These are phyloP conservation scores for Plasmodium malariae DNA, from an alignment of 169 alveolate genomes.

Conservation along the genomic window DNA sequence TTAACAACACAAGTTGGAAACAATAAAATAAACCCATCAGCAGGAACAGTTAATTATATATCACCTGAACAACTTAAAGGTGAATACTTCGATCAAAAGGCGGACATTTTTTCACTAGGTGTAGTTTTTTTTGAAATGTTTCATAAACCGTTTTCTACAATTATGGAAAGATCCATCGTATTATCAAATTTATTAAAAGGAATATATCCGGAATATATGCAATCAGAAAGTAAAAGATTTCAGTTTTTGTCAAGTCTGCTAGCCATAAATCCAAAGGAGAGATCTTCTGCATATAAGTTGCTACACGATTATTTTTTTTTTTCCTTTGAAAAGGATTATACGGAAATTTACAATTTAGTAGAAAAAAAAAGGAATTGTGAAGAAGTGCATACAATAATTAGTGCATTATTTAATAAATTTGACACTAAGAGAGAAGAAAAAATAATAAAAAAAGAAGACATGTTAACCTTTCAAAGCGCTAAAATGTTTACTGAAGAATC, in stretches of 20 bases:
- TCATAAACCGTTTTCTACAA: slow-evolving; percentile 87
- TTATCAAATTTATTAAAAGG: slow-evolving; percentile 83
- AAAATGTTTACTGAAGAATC: slow-evolving; percentile 59
- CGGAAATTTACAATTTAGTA: slow-evolving; percentile 80
- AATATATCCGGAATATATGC: slow-evolving; percentile 80
- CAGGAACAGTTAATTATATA: slow-evolving; percentile 89
- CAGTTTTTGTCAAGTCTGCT: slow-evolving; percentile 81
- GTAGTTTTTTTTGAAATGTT: slow-evolving; percentile 91
- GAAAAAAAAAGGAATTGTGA: slow-evolving; percentile 83
- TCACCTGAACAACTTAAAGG: slow-evolving; percentile 90
- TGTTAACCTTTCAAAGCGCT: slow-evolving; percentile 42
- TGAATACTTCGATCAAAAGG: slow-evolving; percentile 86
- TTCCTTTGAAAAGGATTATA: slow-evolving; percentile 78
- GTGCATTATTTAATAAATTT: slow-evolving; percentile 79
- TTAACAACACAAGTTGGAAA: slow-evolving; percentile 85
- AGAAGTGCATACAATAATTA: slow-evolving; percentile 81
- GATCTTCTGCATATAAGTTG: slow-evolving; percentile 82
- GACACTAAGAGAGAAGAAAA: slow-evolving; percentile 49
- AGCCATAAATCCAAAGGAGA: slow-evolving; percentile 81
- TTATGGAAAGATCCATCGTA: slow-evolving; percentile 87
- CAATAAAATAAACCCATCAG: slow-evolving; percentile 77
- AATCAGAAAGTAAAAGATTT: slow-evolving; percentile 77
- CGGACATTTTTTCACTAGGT: slow-evolving; percentile 88
- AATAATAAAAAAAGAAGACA: slow-evolving; percentile 44
- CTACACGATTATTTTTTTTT: slow-evolving; percentile 82